Conservation (phyloP, 2,329 filamentous ascomycete species). For the Dactylellina parvicollis region DNA sequence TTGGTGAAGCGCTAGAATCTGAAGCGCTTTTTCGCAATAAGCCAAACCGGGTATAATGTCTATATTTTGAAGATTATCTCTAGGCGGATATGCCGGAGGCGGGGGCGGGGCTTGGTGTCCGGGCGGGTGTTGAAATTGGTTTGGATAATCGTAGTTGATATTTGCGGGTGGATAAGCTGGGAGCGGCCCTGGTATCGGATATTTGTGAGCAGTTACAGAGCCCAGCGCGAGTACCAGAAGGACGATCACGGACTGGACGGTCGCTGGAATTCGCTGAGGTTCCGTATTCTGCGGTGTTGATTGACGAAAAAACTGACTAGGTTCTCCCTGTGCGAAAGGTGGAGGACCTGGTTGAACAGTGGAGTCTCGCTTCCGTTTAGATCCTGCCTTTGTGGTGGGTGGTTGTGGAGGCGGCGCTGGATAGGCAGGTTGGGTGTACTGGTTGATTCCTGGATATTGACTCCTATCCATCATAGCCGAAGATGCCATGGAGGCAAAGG, state of each 20-base stretch:
- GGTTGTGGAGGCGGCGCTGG: constrained; percentile 53
- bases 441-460: constrained; percentile 63
- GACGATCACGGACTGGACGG: constrained; percentile 81
- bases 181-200: constrained; percentile 61
- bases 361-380: constrained; percentile 67
- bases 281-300: constrained; percentile 63
- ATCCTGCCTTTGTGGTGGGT: constrained; percentile 58
- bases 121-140: constrained; percentile 48
- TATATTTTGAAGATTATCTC: constrained; percentile 69
- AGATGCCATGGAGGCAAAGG: constrained; percentile 48
- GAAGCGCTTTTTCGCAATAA: constrained; percentile 85
- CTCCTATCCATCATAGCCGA: constrained; percentile 42
- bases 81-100: constrained; percentile 62
- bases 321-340: constrained; percentile 57
- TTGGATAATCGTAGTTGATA: constrained; percentile 17
- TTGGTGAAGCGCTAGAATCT: constrained; percentile 83
- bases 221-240: constrained; percentile 85
- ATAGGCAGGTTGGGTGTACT: constrained; percentile 55
- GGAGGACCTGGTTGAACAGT: constrained; percentile 63
- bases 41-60: constrained; percentile 88
- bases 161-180: constrained; percentile 64
- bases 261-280: constrained; percentile 63
- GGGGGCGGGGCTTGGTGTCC: constrained; percentile 61
- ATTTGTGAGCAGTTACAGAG: constrained; percentile 73
- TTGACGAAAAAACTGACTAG: constrained; percentile 58